These are phyloP conservation scores for Lunularia cruciata DNA, from an alignment of 225 moss, liverwort and hornwort species.

Conservation along the genomic window DNA sequence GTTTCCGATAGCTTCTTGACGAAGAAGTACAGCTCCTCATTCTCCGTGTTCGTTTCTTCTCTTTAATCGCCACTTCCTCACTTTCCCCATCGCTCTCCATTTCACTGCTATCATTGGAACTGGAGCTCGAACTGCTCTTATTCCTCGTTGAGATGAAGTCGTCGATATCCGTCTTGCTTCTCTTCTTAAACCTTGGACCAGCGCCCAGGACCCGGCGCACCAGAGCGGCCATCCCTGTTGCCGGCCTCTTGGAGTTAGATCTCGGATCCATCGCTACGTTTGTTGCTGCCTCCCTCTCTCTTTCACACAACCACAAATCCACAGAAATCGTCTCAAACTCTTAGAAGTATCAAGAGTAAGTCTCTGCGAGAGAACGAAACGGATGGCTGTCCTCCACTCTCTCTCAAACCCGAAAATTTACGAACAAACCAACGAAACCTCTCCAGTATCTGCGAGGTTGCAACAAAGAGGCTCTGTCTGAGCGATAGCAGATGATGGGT, in stretches of 20 bases:
- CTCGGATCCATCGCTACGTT: background rate
- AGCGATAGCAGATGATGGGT: too few relatives aligned
- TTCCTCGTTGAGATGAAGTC: background rate
- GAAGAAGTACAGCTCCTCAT: too few relatives aligned
- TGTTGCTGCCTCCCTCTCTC: background rate
- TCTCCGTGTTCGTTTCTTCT: slow-evolving; percentile 4
- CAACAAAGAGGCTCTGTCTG: too few relatives aligned
- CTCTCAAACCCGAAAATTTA: too few relatives aligned
- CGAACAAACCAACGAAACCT: too few relatives aligned
- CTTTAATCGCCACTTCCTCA: background rate
- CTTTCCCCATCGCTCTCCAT: slow-evolving; percentile 7
- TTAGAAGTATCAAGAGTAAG: too few relatives aligned
- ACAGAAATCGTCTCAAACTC: too few relatives aligned
- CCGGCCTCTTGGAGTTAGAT: slow-evolving; percentile 11
- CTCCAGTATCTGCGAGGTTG: too few relatives aligned
- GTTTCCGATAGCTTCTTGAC: background rate
- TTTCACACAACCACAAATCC: too few relatives aligned
- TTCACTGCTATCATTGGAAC: background rate
- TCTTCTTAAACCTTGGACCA: slow-evolving; percentile 6
- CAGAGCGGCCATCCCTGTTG: background rate
- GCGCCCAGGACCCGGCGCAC: slow-evolving; percentile 12
- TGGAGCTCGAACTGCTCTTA: background rate
- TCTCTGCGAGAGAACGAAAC: too few relatives aligned
- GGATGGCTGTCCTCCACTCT: background rate
- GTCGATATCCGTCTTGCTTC: background rate